These are phyloP conservation scores for Inosperma sp. DNA, from an alignment of 768 basidiomycete species.

Conservation along the genomic window DNA sequence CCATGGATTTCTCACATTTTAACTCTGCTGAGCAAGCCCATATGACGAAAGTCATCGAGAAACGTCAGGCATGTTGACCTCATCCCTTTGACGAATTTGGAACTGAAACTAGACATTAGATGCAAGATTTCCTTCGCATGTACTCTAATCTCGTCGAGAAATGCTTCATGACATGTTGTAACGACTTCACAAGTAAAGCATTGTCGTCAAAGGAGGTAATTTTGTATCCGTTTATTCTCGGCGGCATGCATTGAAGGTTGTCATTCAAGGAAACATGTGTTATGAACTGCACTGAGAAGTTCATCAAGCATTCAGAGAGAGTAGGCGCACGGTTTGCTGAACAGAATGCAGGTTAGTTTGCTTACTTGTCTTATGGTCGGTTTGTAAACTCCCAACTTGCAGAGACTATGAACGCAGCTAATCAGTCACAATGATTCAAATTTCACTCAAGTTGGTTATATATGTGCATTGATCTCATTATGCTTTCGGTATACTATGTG, in stretches of 20 bases:
- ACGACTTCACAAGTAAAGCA: constrained; percentile 95
- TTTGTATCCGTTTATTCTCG: not conserved
- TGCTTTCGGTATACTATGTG: too few relatives aligned
- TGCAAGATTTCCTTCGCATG: constrained; percentile 97
- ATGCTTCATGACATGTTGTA: constrained; percentile 92
- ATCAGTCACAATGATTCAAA: constrained; percentile 26
- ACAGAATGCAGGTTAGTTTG: constrained; percentile 75
- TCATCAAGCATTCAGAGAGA: constrained; percentile 92
- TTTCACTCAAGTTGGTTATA: too few relatives aligned
- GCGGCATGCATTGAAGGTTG: constrained; percentile 1
- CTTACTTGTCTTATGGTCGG: not conserved
- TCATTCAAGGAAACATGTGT: constrained; percentile 83
- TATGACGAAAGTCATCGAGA: constrained; percentile 91
- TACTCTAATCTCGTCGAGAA: constrained; percentile 94
- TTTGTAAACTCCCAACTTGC: not conserved
- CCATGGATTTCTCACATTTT: constrained; percentile 90
- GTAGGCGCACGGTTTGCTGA: constrained; percentile 91
- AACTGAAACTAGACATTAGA: constrained; percentile 43
- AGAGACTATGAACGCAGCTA: constrained; percentile 44
- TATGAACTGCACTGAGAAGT: constrained; percentile 94
- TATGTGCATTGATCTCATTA: too few relatives aligned
- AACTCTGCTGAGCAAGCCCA: constrained; percentile 93
- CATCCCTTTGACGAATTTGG: not conserved
- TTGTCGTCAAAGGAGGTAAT: constrained; percentile 87
- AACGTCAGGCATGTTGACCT: constrained; percentile 74